Evolutionary conservation across 768 basidiomycete species (phyloP).

Genomic region (Leccinum uliginosum): DNA sequence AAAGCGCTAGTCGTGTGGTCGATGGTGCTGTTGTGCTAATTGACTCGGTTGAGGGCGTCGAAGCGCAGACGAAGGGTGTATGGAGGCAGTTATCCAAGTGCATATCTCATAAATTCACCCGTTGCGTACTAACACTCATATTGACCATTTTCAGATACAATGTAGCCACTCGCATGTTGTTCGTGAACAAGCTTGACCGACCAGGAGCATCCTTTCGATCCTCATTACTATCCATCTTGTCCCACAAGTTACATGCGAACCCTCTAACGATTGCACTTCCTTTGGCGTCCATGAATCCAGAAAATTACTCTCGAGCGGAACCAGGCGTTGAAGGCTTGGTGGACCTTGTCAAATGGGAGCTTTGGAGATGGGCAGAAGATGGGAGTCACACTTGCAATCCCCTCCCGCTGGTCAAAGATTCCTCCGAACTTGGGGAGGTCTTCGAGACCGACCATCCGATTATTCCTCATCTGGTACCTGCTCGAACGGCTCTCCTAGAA

Average conservation of each 20-base stretch:
- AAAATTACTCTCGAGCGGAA: slow-evolving; percentile 65
- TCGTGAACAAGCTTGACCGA: slow-evolving; percentile 86
- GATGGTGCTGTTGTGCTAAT: slow-evolving; percentile 87
- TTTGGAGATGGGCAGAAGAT: slow-evolving; percentile 68
- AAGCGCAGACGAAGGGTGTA: slow-evolving; percentile 85
- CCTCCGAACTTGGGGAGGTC: slow-evolving; percentile 37
- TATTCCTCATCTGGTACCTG: slow-evolving; percentile 57
- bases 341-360: slow-evolving; percentile 78
- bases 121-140: neutral
- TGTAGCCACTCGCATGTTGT: slow-evolving; percentile 74
- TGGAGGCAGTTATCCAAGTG: slow-evolving; percentile 86
- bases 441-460: slow-evolving; percentile 65
- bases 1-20: slow-evolving; percentile 85
- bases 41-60: slow-evolving; percentile 89
- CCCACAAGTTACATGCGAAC: slow-evolving; percentile 71
- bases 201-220: slow-evolving; percentile 76
- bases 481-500: slow-evolving; percentile 70
- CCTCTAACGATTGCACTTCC: slow-evolving; percentile 71
- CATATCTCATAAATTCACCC: slow-evolving; percentile 25
- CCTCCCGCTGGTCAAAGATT: slow-evolving; percentile 50
- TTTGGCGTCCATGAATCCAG: slow-evolving; percentile 67
- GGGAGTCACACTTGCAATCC: slow-evolving; percentile 39
- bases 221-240: slow-evolving; percentile 67
- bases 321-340: slow-evolving; percentile 83
- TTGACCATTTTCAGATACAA: slow-evolving; percentile 50